Base-by-base conservation (phyloP, 805 yeast species). In the Debaryomyces hansenii region DNA sequence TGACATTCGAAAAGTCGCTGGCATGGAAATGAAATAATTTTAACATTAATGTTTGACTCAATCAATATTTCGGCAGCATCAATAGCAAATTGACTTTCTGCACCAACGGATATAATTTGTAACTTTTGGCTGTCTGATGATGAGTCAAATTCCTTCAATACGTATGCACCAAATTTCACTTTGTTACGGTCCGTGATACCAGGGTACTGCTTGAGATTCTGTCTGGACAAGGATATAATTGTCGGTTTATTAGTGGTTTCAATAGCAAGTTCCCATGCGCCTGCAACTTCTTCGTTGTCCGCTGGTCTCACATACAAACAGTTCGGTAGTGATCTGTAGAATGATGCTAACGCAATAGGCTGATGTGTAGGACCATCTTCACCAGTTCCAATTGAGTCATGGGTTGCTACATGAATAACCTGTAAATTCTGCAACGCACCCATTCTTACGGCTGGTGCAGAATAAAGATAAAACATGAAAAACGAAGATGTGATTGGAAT, bases 401-500 rank as follows among this genome's bases (percentile, higher is more conserved):
- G 95, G 51, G 95, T 87, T 51, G 94, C 94, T 53, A 87, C 90
- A 89, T 90, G 86, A 58, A 83, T 78, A 58, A 87, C 82, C 55
- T 92, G 94, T 66, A 83, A 88, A 57, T 87, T 88, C 46, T 92
- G 85, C 9, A 31, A 16, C 1, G 41, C n/a, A 15, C 33, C 10
- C 32, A 38, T 34, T 37, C 37, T 20, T 36, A 37, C 27, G 20
- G 31, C 12, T 12, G 34, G 5, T 8, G 18, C 42, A 28, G 51
- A 21, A 31, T 87, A 87, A 11, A 84, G 79, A 52, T 80, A 84
- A 60, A 92, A 92, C 84, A 92, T 92, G 72, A 92, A 80, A 90
- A 92, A 92, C 64, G 99, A 94, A 74, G 96, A 98, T 70, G 97
- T 97, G 76, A 84, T 90, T 59, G 90, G 85, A 72, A 84, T 87